Conservation (phyloP, 176 grass and related monocot species). For the Oryza glaberrima region DNA sequence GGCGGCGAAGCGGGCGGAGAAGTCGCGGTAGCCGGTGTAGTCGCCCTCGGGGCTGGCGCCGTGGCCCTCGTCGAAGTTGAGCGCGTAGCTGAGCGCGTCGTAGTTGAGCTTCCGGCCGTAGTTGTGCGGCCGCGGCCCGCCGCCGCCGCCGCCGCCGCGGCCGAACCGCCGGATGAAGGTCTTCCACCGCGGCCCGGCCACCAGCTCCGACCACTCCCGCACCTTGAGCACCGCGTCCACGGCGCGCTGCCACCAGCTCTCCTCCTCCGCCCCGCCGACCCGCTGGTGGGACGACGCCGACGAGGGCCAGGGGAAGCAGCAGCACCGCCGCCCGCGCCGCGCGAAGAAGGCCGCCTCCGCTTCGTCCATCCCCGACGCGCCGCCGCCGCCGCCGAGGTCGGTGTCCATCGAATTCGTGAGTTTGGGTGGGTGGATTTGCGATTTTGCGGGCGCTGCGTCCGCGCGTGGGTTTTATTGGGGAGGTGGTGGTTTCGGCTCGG, state of each 20-base stretch:
- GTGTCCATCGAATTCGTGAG: slow-evolving; percentile 35
- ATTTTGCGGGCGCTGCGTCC: neutral
- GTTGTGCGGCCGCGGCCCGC: slow-evolving; percentile 34
- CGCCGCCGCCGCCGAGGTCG: slow-evolving; percentile 40
- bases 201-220: slow-evolving; percentile 96
- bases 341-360: slow-evolving; percentile 61
- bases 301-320: slow-evolving; percentile 59
- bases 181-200: slow-evolving; percentile 91
- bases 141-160: slow-evolving; percentile 54
- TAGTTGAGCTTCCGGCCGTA: slow-evolving; percentile 68
- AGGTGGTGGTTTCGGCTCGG: slow-evolving; percentile 21
- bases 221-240: slow-evolving; percentile 66
- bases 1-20: slow-evolving; percentile 76
- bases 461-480: slow-evolving; percentile 32
- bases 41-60: slow-evolving; percentile 68
- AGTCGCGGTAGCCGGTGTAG: slow-evolving; percentile 72
- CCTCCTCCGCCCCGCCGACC: slow-evolving; percentile 28
- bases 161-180: slow-evolving; percentile 94
- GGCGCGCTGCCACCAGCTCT: slow-evolving; percentile 48
- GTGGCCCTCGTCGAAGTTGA: slow-evolving; percentile 97
- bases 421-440: neutral
- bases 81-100: slow-evolving; percentile 84
- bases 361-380: slow-evolving; percentile 28
- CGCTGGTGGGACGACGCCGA: slow-evolving; percentile 41
- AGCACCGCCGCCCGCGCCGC: slow-evolving; percentile 41